phyloP scores from a whole-genome alignment of 2,329 filamentous ascomycete species.

The Fusarium proliferatum region DNA sequence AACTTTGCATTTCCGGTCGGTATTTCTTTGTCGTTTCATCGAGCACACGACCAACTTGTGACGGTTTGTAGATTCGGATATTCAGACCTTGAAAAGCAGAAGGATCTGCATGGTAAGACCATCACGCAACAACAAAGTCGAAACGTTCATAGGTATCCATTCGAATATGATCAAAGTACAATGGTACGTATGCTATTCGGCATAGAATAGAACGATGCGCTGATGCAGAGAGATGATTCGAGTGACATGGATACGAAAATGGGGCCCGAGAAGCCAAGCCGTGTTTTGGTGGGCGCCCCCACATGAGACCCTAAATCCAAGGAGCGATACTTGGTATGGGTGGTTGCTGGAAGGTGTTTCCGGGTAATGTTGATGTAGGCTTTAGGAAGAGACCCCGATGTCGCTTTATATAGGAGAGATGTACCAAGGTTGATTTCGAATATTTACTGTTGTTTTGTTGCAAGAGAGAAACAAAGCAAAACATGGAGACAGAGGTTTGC shows the following conservation, averaged over 20 bases:
- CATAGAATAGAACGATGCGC: constrained; percentile 18
- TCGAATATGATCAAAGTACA: background rate
- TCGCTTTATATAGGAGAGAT: background rate
- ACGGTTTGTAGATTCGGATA: background rate
- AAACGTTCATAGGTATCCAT: background rate
- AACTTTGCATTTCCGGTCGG: constrained; percentile 27
- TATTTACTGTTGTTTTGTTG: background rate
- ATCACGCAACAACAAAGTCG: background rate
- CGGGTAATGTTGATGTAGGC: constrained; percentile 14
- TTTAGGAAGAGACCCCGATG: background rate
- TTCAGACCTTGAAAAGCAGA: background rate
- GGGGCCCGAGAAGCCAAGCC: constrained; percentile 14
- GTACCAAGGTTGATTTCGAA: background rate
- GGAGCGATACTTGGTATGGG: constrained; percentile 10
- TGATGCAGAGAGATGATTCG: constrained; percentile 25
- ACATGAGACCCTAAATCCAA: constrained; percentile 26
- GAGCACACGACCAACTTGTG: background rate
- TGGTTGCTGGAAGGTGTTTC: constrained; percentile 3
- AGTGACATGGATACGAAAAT: constrained; percentile 20
- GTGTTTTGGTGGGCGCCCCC: constrained; percentile 24
- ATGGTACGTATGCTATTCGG: constrained; percentile 9
- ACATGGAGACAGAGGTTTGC: background rate
- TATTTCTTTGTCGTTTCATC: constrained; percentile 11
- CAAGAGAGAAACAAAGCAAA: background rate
- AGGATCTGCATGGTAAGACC: background rate